Conservation (phyloP, 768 basidiomycete genomes). For the Boletus vermiculosoides region DNA sequence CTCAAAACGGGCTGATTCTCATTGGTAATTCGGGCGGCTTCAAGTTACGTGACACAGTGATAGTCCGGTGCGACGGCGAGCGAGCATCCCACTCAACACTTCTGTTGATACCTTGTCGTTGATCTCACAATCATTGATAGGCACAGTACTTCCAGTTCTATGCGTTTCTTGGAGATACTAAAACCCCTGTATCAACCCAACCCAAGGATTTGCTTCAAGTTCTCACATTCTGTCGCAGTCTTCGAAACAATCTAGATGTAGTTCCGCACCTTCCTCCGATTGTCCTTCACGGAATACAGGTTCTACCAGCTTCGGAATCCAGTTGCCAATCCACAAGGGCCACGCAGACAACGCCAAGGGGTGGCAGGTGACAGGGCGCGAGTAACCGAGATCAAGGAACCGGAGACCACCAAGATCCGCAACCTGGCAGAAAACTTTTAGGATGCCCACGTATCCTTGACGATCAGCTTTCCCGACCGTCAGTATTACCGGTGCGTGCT, state of each 20-base stretch:
- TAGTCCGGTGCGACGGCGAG: no score
- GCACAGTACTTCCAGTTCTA: not conserved
- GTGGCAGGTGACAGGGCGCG: not conserved
- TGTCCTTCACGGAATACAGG: not conserved
- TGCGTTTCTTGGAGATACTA: not conserved
- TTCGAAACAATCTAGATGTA: not conserved
- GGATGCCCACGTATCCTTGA: not conserved
- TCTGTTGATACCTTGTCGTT: not conserved
- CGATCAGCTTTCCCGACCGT: not conserved
- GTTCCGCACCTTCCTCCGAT: not conserved
- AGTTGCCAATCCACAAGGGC: not conserved
- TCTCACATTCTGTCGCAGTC: not conserved
- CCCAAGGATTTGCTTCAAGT: not conserved
- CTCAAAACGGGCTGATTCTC: no score
- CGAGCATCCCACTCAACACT: not conserved
- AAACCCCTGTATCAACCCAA: not conserved
- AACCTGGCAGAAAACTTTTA: not conserved
- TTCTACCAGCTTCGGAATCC: not conserved
- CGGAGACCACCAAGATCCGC: not conserved
- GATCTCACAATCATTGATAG: not conserved
- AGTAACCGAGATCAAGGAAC: not conserved
- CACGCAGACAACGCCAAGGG: not conserved
- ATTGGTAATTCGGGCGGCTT: no score
- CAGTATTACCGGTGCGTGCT: not conserved
- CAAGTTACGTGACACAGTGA: no score